A percentile compares a stretch with the other conserved stretches of the same genome.
These are phyloP conservation scores for Xylaria venustula DNA, from an alignment of 495 filamentous ascomycete species.

Conservation along the genomic window DNA sequence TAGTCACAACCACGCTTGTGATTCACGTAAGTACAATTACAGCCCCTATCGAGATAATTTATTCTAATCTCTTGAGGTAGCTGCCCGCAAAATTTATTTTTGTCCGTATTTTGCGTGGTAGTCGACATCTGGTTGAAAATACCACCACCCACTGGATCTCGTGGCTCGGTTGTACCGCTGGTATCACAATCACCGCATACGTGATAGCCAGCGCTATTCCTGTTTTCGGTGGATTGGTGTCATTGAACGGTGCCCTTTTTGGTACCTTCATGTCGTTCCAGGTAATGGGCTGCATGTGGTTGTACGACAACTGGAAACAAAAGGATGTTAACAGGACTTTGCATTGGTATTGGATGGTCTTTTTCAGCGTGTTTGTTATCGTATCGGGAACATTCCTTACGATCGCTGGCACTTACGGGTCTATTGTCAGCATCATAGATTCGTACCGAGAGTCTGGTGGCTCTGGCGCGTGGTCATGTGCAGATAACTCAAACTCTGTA, in stretches of 20 bases:
- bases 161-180: slow-evolving; percentile 35
- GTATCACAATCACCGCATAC: slow-evolving; percentile 24
- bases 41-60: neutral
- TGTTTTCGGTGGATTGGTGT: slow-evolving; percentile 24
- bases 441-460: slow-evolving; percentile 25
- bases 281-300: slow-evolving; percentile 46
- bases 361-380: slow-evolving; percentile 23
- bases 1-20: neutral
- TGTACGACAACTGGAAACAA: slow-evolving; percentile 36
- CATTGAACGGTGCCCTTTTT: slow-evolving; percentile 18
- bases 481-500: slow-evolving; percentile 2
- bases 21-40: neutral
- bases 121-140: slow-evolving; percentile 31
- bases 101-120: slow-evolving; percentile 36
- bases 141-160: slow-evolving; percentile 32
- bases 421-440: slow-evolving; percentile 28
- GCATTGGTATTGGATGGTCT: slow-evolving; percentile 23
- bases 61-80: slow-evolving; percentile 29
- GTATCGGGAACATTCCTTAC: slow-evolving; percentile 26
- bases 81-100: slow-evolving; percentile 40
- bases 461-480: neutral
- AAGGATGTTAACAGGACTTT: slow-evolving; percentile 19
- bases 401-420: slow-evolving; percentile 35
- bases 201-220: slow-evolving; percentile 38
- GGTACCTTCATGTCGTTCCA: slow-evolving; percentile 43